Conservation (phyloP, 2,329 filamentous ascomycete genomes). For the Amylocarpus encephaloides region DNA sequence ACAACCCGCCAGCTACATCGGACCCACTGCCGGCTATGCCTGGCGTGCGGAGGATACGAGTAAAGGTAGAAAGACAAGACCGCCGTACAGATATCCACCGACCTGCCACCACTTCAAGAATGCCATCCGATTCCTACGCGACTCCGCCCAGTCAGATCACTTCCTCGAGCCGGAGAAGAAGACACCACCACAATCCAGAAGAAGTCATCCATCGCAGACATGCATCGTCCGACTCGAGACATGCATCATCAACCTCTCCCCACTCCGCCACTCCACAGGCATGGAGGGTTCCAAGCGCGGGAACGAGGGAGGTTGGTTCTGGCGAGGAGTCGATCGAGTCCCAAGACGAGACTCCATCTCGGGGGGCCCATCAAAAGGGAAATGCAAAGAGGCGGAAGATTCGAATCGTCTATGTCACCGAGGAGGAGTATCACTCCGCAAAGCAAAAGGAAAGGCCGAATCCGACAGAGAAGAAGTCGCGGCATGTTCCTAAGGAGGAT, state of each 20-base stretch:
- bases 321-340: conserved; percentile 23
- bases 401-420: conserved; percentile 22
- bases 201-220: conserved; percentile 20
- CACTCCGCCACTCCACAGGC: conserved; percentile 16
- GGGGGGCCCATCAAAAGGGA: neutral
- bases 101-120: conserved; percentile 16
- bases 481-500: conserved; percentile 9
- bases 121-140: conserved; percentile 25
- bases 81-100: conserved; percentile 12
- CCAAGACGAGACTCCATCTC: conserved; percentile 7
- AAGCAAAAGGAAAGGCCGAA: conserved; percentile 15
- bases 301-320: conserved; percentile 19
- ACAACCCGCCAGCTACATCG: conserved; percentile 17
- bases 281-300: conserved; percentile 11
- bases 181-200: conserved; percentile 16
- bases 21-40: conserved; percentile 20
- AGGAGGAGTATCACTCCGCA: conserved; percentile 15
- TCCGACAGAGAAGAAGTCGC: conserved; percentile 10
- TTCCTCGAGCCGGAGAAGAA: conserved; percentile 20
- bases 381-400: conserved; percentile 20
- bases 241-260: conserved; percentile 18
- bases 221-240: conserved; percentile 8
- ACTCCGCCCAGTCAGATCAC: conserved; percentile 18
- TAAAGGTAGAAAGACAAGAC: conserved; percentile 27
- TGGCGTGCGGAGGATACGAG: conserved; percentile 23